Conservation (phyloP, 2,329 filamentous ascomycete species). For the Trichoderma pleuroti region DNA sequence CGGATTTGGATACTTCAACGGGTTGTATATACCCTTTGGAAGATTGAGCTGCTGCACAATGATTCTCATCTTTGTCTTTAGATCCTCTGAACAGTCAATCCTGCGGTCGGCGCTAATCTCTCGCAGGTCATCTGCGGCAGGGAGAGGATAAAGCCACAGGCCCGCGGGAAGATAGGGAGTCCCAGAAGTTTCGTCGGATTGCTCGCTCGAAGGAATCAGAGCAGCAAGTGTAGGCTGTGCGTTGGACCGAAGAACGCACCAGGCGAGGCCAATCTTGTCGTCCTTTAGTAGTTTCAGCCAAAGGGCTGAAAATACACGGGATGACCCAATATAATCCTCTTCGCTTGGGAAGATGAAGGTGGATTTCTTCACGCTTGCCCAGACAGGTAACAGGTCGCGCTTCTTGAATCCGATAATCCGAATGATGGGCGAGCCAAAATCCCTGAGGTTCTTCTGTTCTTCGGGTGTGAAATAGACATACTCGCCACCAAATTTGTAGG, state of each 20-base stretch:
- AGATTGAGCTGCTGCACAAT: constrained; percentile 85
- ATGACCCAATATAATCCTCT: constrained; percentile 83
- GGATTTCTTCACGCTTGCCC: constrained; percentile 82
- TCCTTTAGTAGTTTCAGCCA: constrained; percentile 80
- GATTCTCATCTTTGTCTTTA: constrained; percentile 78
- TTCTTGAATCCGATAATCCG: constrained; percentile 94
- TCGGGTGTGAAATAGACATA: constrained; percentile 82
- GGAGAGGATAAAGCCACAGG: constrained; percentile 83
- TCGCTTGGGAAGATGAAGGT: constrained; percentile 94
- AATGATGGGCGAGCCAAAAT: constrained; percentile 79
- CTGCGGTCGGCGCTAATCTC: constrained; percentile 60
- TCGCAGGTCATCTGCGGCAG: constrained; percentile 85
- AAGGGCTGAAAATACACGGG: constrained; percentile 85
- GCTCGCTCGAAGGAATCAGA: constrained; percentile 70
- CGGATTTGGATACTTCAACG: constrained; percentile 84
- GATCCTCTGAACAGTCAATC: constrained; percentile 58
- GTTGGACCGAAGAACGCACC: constrained; percentile 82
- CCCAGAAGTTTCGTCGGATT: constrained; percentile 59
- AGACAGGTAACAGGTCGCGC: constrained; percentile 67
- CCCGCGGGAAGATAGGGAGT: constrained; percentile 74
- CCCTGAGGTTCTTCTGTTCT: constrained; percentile 71
- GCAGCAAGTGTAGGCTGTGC: constrained; percentile 76
- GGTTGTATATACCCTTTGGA: constrained; percentile 80
- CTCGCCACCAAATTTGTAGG: constrained; percentile 93
- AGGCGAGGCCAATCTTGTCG: constrained; percentile 79